Percentiles rank a stretch among this genome's conserved stretches.
Evolutionary conservation across 441 rosid species (phyloP).

Genomic region (Populus tomentosa): DNA sequence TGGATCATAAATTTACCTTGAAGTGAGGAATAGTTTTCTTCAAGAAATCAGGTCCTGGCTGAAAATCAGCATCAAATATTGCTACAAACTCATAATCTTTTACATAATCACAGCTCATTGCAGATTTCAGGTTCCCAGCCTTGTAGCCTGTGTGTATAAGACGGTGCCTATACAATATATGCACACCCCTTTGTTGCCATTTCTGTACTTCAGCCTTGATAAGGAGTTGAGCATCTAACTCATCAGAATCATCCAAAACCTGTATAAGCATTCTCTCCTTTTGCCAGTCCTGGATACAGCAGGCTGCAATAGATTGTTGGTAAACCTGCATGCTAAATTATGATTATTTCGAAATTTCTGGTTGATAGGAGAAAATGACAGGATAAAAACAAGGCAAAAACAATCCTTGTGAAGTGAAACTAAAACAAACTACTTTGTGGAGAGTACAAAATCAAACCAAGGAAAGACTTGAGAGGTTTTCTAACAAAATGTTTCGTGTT

Average conservation of each 20-base stretch:
- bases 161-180: constrained; percentile 76
- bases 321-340: constrained; percentile 56
- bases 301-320: constrained; percentile 82
- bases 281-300: constrained; percentile 88
- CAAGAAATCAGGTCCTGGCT: constrained; percentile 81
- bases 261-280: constrained; percentile 87
- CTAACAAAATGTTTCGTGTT: background rate
- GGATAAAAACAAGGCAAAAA: background rate
- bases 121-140: constrained; percentile 95
- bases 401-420: background rate
- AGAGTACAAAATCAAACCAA: background rate
- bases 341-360: too few species aligned
- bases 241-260: constrained; percentile 89
- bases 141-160: constrained; percentile 89
- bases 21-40: constrained; percentile 84
- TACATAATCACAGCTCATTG: constrained; percentile 20
- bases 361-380: background rate
- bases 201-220: constrained; percentile 87
- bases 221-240: constrained; percentile 66
- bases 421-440: background rate
- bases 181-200: constrained; percentile 89
- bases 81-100: constrained; percentile 85
- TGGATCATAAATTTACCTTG: constrained; percentile 41
- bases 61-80: constrained; percentile 93
- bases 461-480: background rate